Conservation (phyloP, 768 basidiomycete species). For the Strobilomyces dryophilus region DNA sequence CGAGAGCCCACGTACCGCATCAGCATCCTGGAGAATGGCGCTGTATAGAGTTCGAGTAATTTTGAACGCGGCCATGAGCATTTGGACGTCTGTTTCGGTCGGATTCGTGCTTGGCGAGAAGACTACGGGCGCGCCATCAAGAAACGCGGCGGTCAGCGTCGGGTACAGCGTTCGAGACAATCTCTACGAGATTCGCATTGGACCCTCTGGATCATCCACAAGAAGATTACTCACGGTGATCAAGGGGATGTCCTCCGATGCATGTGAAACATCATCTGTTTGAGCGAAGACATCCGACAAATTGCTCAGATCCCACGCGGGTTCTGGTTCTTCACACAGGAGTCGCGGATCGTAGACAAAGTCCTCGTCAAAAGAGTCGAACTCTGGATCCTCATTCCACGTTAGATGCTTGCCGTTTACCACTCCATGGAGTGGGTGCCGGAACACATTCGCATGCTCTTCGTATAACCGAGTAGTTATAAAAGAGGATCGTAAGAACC, state of each 20-base stretch:
- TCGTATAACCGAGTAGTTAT: constrained; percentile 44
- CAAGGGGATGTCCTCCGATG: constrained; percentile 17
- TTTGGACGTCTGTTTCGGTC: constrained; percentile 55
- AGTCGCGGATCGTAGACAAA: constrained; percentile 25
- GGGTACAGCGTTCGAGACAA: constrained; percentile 74
- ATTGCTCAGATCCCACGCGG: constrained; percentile 34
- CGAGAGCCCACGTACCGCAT: constrained; percentile 27
- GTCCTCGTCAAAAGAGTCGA: constrained; percentile 28
- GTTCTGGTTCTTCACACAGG: constrained; percentile 9
- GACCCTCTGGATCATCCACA: constrained; percentile 11
- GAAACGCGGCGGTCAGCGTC: constrained; percentile 74
- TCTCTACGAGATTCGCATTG: constrained; percentile 40
- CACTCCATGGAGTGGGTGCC: constrained; percentile 16
- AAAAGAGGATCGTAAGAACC: constrained; percentile 68
- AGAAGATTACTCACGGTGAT: constrained; percentile 24
- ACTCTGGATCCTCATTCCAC: constrained; percentile 25
- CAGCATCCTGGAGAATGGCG: constrained; percentile 44
- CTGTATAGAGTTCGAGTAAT: constrained; percentile 62
- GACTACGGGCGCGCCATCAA: constrained; percentile 81
- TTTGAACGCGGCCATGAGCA: constrained; percentile 52
- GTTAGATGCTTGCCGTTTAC: constrained; percentile 17
- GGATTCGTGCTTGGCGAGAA: constrained; percentile 66
- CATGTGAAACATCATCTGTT: constrained; percentile 12
- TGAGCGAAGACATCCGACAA: constrained; percentile 25
- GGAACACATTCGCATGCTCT: constrained; percentile 48